Evolutionary conservation across 129 eudicot genomes (phyloP).

Genomic region (Ambrosia trifida): DNA sequence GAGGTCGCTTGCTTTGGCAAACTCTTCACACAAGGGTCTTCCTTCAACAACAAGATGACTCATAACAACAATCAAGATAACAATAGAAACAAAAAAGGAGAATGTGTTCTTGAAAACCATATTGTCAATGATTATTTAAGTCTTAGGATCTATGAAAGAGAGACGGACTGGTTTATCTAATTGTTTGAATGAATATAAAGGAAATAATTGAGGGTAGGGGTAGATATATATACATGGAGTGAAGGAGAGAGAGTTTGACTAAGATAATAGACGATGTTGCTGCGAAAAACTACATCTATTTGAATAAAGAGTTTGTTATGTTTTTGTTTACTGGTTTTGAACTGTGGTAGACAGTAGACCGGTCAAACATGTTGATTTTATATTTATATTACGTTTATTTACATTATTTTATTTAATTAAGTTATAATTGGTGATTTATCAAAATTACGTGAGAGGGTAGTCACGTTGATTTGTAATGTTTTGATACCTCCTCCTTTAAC

Average conservation of each 20-base stretch:
- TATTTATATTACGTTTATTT: background rate
- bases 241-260: slow-evolving; percentile 2
- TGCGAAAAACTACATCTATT: background rate
- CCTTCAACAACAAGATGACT: slow-evolving; percentile 24
- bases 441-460: no score
- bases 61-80: slow-evolving; percentile 25
- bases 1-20: slow-evolving; percentile 24
- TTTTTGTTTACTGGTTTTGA: background rate
- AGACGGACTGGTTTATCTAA: background rate
- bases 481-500: no score
- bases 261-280: background rate
- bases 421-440: no score
- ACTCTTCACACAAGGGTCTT: slow-evolving; percentile 40
- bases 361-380: slow-evolving; percentile 5
- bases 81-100: slow-evolving; percentile 19
- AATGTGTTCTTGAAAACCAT: slow-evolving; percentile 24
- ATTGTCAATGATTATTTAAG: background rate
- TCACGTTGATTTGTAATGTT: no score
- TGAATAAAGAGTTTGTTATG: background rate
- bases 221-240: background rate
- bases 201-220: background rate
- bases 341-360: background rate
- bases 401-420: background rate
- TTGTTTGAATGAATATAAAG: background rate
- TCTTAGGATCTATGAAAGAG: background rate